Evolutionary conservation across 345 rosid genomes (phyloP).

Genomic region (Iberis pinnata): DNA sequence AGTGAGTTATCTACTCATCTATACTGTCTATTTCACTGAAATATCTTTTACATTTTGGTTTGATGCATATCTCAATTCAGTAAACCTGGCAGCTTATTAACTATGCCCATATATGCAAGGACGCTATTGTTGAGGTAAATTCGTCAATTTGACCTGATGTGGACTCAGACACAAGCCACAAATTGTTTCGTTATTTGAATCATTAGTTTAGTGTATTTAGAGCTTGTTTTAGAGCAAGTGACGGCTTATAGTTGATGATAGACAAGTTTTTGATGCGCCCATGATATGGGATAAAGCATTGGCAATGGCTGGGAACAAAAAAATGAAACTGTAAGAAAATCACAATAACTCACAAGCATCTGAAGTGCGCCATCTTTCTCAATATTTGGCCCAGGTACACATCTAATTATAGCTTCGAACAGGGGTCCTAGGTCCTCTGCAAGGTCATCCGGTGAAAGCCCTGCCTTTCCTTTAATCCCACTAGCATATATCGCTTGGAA

Average conservation of each 20-base stretch:
- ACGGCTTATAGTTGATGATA: too few species aligned
- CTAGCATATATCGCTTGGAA: conserved; percentile 93
- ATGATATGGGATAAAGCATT: too few species aligned
- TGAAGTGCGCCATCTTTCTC: conserved; percentile 91
- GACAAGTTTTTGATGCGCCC: too few species aligned
- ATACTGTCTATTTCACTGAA: too few species aligned
- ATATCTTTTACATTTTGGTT: too few species aligned
- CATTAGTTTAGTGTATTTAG: too few species aligned
- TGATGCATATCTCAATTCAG: too few species aligned
- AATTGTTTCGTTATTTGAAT: background rate
- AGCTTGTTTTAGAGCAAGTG: too few species aligned
- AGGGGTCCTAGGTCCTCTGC: conserved; percentile 91
- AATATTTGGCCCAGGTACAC: conserved; percentile 92
- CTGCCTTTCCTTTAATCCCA: conserved; percentile 90
- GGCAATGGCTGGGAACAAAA: conserved; percentile 7
- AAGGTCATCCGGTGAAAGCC: conserved; percentile 77
- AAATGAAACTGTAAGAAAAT: conserved; percentile 25
- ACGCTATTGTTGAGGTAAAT: background rate
- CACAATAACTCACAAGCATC: conserved; percentile 84
- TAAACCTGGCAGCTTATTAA: too few species aligned
- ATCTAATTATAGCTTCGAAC: conserved; percentile 80
- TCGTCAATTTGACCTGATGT: background rate
- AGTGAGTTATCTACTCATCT: conserved; percentile 2
- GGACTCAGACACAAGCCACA: conserved; percentile 3
- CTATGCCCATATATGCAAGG: conserved; percentile 1